phyloP scores from a whole-genome alignment of 1,139 yeast species.

The Suhomyces bolitotheri region DNA sequence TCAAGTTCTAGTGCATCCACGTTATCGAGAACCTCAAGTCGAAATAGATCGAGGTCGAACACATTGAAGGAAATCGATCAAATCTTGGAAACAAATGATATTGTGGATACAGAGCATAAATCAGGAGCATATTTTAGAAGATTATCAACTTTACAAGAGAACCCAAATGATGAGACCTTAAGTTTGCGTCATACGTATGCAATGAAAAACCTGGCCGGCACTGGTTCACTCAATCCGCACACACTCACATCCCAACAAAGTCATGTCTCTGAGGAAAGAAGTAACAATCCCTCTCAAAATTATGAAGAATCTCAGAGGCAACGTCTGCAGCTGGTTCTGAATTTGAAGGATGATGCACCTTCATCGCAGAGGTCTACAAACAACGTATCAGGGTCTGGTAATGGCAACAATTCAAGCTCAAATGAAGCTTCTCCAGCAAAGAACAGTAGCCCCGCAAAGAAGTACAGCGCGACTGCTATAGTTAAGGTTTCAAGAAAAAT shows the following conservation, averaged over 20 bases:
- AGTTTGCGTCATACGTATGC: conserved; percentile 1
- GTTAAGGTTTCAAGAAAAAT: conserved; percentile 57
- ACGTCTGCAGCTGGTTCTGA: conserved; percentile 11
- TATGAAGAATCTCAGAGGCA: conserved; percentile 9
- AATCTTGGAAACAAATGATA: conserved; percentile 42
- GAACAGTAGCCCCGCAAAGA: conserved; percentile 13
- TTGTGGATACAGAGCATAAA: conserved; percentile 47
- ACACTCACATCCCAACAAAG: background rate
- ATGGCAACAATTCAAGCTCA: conserved; percentile 10
- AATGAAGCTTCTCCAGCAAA: conserved; percentile 18
- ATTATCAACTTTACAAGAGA: conserved; percentile 67
- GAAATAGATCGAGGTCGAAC: conserved; percentile 37
- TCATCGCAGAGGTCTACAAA: conserved; percentile 5
- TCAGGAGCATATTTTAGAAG: conserved; percentile 72
- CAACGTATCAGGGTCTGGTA: conserved; percentile 2
- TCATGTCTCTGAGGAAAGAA: background rate
- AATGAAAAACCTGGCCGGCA: background rate
- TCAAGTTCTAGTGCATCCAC: conserved; percentile 10
- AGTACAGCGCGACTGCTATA: conserved; percentile 28
- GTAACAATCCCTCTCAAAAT: background rate
- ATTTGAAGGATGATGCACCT: conserved; percentile 9
- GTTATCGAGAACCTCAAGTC: conserved; percentile 10
- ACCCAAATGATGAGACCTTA: conserved; percentile 36
- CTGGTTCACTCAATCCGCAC: conserved; percentile 2
- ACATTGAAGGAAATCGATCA: conserved; percentile 43